Evolutionary conservation across 192 early-diverging fungal genomes (phyloP), one percentile per base, ranked within the genome.

Genomic region (Coemansia sp.): DNA sequence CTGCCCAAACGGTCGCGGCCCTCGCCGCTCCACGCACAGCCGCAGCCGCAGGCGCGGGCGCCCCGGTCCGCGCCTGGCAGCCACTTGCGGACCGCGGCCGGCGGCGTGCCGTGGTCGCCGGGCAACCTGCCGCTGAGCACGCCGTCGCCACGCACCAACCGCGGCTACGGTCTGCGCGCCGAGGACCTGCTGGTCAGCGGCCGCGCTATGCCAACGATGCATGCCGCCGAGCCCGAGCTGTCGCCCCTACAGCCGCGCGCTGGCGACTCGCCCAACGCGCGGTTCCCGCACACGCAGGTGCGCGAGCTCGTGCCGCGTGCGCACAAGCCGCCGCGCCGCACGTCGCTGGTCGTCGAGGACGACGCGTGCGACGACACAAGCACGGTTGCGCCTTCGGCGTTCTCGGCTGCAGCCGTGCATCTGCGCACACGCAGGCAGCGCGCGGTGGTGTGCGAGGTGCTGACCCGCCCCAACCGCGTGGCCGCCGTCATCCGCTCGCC

Each of bases 101-200:
- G 53, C 14, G 71, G 71, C 15, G 50, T 55, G n/a, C 64, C 71
- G 17, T 75, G 71, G 71, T 67, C 71, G 42, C 71, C 64, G 1
- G 38, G 44, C 1, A 23, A 44, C 5, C 35, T 58, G 2, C 57
- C 61, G 8, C 47, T 75, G 17, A 57, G 32, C 57, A 50, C 52
- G n/a, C 23, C 67, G 0, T 19, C 55, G 11, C 34, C 50, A 14
- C 42, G 51, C 1, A 58, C 31, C 27, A 42, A 19, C 17, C 22
- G 70, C 25, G 64, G 71, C 35, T 75, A 63, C 47, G 71, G 71
- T 15, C 40, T 68, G 31, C 60, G 53, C 27, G 31, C 20, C 19
- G 61, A 64, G 50, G 72, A 68, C 50, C 31, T 68, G 52, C 5
- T 64, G 11, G 47, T 36, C 25, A 31, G 45, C 44, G 29, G 31